phyloP scores from a whole-genome alignment of 441 rosid species.

The Arabidopsis hybrid region DNA sequence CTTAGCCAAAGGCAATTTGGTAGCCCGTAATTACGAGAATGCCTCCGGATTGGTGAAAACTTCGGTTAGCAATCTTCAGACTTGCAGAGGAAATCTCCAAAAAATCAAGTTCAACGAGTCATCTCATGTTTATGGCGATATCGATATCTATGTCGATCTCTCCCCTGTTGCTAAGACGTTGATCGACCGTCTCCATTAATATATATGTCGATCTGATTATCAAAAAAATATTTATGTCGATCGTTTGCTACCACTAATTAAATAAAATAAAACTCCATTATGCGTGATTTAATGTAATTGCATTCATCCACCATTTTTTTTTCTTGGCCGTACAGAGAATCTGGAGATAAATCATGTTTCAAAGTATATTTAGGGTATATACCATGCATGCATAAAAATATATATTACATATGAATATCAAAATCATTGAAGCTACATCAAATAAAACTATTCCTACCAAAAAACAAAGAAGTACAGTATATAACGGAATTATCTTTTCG shows the following conservation, averaged over 20 bases:
- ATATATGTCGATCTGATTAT: not conserved
- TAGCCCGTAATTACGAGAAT: not conserved
- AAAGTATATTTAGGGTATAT: not conserved
- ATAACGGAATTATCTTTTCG: not conserved
- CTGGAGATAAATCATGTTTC: not conserved
- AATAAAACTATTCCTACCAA: not conserved
- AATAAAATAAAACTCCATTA: not conserved
- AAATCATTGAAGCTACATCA: not conserved
- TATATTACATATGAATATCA: not conserved
- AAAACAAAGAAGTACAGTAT: not conserved
- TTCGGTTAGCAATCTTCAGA: not conserved
- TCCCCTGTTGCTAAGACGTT: not conserved
- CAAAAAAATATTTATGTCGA: no score
- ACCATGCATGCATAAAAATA: not conserved
- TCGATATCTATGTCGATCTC: not conserved
- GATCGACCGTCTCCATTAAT: not conserved
- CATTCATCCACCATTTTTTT: not conserved
- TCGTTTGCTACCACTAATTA: not conserved
- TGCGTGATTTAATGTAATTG: not conserved
- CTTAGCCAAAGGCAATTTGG: not conserved
- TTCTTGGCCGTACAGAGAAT: not conserved
- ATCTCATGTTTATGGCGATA: not conserved
- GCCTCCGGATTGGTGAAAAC: not conserved
- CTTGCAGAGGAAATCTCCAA: constrained; percentile 7
- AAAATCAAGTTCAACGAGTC: not conserved